Evolutionary conservation across 495 filamentous ascomycete genomes (phyloP), one percentile per base, ranked within the genome.

Genomic region (Chaetomium tenue): DNA sequence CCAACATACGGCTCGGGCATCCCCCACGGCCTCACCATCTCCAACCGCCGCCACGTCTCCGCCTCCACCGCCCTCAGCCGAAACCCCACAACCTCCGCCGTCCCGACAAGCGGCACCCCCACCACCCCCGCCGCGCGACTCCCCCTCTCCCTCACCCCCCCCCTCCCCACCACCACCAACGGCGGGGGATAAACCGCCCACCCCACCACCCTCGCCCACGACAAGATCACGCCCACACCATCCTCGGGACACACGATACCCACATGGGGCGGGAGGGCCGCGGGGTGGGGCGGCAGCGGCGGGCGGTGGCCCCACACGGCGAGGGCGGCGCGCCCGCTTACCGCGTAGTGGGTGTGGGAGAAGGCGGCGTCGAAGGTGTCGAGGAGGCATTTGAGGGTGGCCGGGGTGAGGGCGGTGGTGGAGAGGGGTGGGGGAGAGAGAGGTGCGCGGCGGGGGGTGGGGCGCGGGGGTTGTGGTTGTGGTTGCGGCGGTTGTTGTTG

Each of bases 291-390:
- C n/a, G 26, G 11, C 40, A 39, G 7, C 39, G 37, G 16, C 33
- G 20, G 30, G 28, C 58, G 51, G 4, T 65, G 46, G 56, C 67
- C 77, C 70, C 76, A 74, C n/a, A 72, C 70, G 9, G 63, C 60
- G 5, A 81, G 68, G 25, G 76, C 76, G 3, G 67, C 72, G 13
- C 72, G 74, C 5, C 78, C 77, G 62, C 70, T 70, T 30, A 81
- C 72, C 7, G 71, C 76, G 72, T 79, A 81, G 28, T 69, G 74
- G 5, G 75, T 72, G 63, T 79, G 76, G 3, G 48, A 28, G 13
- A 79, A 63, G 1, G 69, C 65, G 0, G 53, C 52, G 64, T 77
- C 69, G 42, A 81, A 47, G 18, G 63, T 61, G 55, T 67, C 64
- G 67, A 79, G 72, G 15, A 79, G 11, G 20, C 33, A 13, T 2